These are phyloP conservation scores for Paraglomus occultum DNA, from an alignment of 192 early-diverging fungal species.

Conservation along the genomic window DNA sequence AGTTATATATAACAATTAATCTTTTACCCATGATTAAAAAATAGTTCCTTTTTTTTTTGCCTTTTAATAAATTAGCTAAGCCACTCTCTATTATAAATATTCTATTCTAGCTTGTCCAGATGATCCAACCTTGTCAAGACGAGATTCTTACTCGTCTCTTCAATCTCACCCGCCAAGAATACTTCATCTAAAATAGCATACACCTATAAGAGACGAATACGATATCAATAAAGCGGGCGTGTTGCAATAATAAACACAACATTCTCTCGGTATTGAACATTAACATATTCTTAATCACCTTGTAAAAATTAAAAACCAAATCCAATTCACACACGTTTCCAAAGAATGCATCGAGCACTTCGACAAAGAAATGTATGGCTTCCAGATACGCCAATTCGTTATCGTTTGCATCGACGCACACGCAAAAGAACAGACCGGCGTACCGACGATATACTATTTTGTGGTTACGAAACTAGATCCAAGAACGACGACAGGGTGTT, in stretches of 20 bases:
- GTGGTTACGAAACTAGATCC: slow-evolving; percentile 85
- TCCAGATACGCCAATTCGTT: slow-evolving; percentile 95
- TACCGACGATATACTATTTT: slow-evolving; percentile 98
- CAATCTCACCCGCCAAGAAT: slow-evolving; percentile 96
- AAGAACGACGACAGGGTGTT: background rate
- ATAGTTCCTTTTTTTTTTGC: background rate
- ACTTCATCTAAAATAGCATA: slow-evolving; percentile 98
- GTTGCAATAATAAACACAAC: background rate
- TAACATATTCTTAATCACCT: slow-evolving; percentile 41
- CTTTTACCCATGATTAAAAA: background rate
- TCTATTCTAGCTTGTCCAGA: slow-evolving; percentile 67
- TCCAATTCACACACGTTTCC: slow-evolving; percentile 98
- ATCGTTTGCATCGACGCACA: slow-evolving; percentile 98
- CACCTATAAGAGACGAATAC: slow-evolving; percentile 51
- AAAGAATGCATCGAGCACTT: slow-evolving; percentile 97
- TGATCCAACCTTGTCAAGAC: slow-evolving; percentile 74
- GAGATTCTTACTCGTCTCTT: slow-evolving; percentile 88
- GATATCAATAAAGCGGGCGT: background rate
- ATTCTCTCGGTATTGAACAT: background rate
- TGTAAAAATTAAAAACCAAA: slow-evolving; percentile 98
- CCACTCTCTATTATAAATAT: background rate
- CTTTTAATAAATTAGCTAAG: too few relatives aligned
- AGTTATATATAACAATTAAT: background rate
- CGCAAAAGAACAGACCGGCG: slow-evolving; percentile 98
- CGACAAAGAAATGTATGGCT: slow-evolving; percentile 98